Evolutionary conservation across 345 rosid species (phyloP), one percentile per base, ranked within the genome.

Genomic region (Bruguiera gymnorhiza): DNA sequence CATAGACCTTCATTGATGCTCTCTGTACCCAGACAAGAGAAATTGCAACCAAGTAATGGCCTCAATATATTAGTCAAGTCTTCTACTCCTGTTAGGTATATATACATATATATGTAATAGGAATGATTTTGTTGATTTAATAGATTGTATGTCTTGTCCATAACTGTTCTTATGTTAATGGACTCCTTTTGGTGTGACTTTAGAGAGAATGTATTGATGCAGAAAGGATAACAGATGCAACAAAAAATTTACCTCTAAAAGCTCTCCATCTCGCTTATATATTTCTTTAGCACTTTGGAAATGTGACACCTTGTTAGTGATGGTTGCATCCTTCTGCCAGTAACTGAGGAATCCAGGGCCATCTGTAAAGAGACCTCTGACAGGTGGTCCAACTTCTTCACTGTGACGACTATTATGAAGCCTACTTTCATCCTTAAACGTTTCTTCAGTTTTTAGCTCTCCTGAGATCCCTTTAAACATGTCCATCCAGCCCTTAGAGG

Each of bases 181-280:
- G 50, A 18, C 19, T 43, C 19, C 50, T 43, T 43, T 43, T 15
- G 18, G 50, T 43, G 50, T 24, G 60, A 30, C 2, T 11, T 16
- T 8, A 7, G 27, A 55, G 27, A 55, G 15, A 66, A 59, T 46
- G 58, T 50, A 16, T 51, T 21, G 19, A 63, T 56, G 65, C 72
- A 62, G 78, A 75, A 75, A 70, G 46, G 54, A 56, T 31, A 59
- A 60, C 61, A 68, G 16, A 58, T 34, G 66, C 6, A 58, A 62
- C 5, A 43, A 50, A 62, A 73, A 8, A 68, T 58, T 61, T 72
- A 89, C 98, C 96, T 93, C 96, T 65, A 93, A 78, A 73, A 93
- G 96, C 83, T 90, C 96, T 70, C 98, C 98, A 27, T 83, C 86
- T 78, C 85, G 86, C 87, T 84, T 89, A 46, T 81, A 87, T 72